A percentile compares a stretch with the other conserved stretches of the same genome.
phyloP scores from a whole-genome alignment of 176 grass and related monocot genomes.

The Rhipidocladum racemiflorum region DNA sequence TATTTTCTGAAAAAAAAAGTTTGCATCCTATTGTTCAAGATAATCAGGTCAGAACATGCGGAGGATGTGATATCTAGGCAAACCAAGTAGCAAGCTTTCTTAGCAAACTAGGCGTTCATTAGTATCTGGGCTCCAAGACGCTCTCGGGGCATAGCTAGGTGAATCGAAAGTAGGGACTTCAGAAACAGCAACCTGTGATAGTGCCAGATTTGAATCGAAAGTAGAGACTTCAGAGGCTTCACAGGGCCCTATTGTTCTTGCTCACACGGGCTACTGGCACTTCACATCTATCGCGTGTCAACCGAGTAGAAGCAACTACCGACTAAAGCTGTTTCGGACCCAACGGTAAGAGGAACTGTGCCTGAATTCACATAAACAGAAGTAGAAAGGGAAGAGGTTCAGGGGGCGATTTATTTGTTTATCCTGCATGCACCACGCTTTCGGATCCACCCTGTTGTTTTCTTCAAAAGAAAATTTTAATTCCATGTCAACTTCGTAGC shows the following conservation, averaged over 20 bases:
- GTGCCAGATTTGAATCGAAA: slow-evolving; percentile 2
- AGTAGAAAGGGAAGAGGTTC: not conserved
- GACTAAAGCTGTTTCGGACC: slow-evolving; percentile 22
- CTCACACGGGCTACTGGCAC: slow-evolving; percentile 3
- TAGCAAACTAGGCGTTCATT: not conserved
- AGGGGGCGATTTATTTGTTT: slow-evolving; percentile 18
- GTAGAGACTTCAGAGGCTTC: slow-evolving; percentile 10
- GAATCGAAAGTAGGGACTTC: not conserved
- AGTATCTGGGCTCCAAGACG: not conserved
- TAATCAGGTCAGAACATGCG: not conserved
- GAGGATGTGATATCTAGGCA: slow-evolving; percentile 3
- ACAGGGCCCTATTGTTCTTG: slow-evolving; percentile 15
- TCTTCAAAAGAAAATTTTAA: slow-evolving; percentile 15
- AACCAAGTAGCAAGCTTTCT: slow-evolving; percentile 1
- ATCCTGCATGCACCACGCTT: slow-evolving; percentile 22
- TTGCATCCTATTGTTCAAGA: not conserved
- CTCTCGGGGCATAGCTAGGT: not conserved
- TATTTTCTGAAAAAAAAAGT: not conserved
- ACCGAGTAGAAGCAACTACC: slow-evolving; percentile 31
- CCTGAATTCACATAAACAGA: slow-evolving; percentile 10
- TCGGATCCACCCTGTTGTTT: slow-evolving; percentile 22
- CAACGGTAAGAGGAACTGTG: slow-evolving; percentile 25
- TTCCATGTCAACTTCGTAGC: slow-evolving; percentile 18
- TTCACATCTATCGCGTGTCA: slow-evolving; percentile 32
- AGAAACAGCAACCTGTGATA: not conserved